These are phyloP conservation scores for Stylosanthes scabra DNA, from an alignment of 331 rosid genomes.

Conservation along the genomic window DNA sequence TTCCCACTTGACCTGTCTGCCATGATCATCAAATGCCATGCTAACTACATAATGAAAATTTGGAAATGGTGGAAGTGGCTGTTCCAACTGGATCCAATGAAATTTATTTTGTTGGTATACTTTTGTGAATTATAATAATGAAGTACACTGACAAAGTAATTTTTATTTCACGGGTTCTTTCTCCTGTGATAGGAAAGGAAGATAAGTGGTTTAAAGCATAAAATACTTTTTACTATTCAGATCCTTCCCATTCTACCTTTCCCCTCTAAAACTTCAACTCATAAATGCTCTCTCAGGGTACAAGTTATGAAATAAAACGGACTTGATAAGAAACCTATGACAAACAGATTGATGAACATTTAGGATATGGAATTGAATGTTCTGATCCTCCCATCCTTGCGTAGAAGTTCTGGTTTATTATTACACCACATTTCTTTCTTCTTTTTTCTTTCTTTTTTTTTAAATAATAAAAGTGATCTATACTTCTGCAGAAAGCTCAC, in stretches of 20 bases:
- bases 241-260: too few relatives aligned
- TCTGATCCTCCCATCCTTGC: conserved; percentile 4
- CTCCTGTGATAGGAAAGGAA: conserved; percentile 1
- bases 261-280: too few relatives aligned
- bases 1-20: conserved; percentile 29
- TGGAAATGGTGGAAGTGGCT: conserved; percentile 20
- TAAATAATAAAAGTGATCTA: neutral
- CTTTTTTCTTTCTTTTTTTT: too few relatives aligned
- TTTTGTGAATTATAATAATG: neutral
- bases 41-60: neutral
- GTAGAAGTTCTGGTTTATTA: conserved; percentile 1
- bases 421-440: neutral
- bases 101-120: conserved; percentile 20
- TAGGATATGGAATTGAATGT: neutral
- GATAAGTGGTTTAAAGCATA: too few relatives aligned
- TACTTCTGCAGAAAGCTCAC: conserved; percentile 87
- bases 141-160: too few relatives aligned
- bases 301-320: neutral
- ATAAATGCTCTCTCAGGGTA: neutral
- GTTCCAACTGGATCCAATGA: conserved; percentile 9
- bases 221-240: too few relatives aligned
- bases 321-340: neutral
- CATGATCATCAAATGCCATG: conserved; percentile 2
- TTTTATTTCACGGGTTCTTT: neutral
- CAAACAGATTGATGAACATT: conserved; percentile 2